These are phyloP conservation scores for Colletotrichum kahawae DNA, from an alignment of 2,329 filamentous ascomycete genomes.

Conservation along the genomic window DNA sequence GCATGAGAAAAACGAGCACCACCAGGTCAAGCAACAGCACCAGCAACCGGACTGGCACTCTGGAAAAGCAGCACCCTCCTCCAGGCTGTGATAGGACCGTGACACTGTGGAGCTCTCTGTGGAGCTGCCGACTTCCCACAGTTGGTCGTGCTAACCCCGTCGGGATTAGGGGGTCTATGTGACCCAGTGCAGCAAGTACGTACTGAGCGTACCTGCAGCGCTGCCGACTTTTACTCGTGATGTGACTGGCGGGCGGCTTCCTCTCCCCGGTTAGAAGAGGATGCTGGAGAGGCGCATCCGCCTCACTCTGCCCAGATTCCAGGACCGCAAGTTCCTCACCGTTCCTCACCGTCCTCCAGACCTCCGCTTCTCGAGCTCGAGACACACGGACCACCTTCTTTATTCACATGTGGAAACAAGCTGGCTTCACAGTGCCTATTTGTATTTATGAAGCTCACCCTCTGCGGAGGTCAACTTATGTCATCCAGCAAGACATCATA, in stretches of 20 bases:
- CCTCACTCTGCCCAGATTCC: constrained; percentile 10
- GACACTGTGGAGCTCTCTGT: not conserved
- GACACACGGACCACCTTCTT: constrained; percentile 6
- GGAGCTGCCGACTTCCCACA: not conserved
- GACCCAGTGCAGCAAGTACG: not conserved
- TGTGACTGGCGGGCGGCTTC: constrained; percentile 2
- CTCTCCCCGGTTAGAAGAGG: not conserved
- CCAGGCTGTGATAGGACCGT: not conserved
- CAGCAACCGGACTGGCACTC: not conserved
- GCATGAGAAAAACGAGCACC: not conserved
- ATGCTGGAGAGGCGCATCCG: not conserved
- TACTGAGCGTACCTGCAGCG: constrained; percentile 18
- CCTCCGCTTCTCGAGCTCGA: not conserved
- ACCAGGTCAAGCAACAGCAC: not conserved
- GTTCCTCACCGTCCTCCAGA: not conserved
- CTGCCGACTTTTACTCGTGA: constrained; percentile 9
- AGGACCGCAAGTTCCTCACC: not conserved
- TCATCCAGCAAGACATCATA: not conserved
- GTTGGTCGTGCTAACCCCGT: not conserved
- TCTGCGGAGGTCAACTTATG: not conserved
- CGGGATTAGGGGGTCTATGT: not conserved
- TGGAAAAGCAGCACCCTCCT: not conserved
- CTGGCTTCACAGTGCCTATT: not conserved
- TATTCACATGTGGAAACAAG: not conserved
- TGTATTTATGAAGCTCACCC: not conserved